These are phyloP conservation scores for Lycium barbarum DNA, from an alignment of 257 asterid species.

Conservation along the genomic window DNA sequence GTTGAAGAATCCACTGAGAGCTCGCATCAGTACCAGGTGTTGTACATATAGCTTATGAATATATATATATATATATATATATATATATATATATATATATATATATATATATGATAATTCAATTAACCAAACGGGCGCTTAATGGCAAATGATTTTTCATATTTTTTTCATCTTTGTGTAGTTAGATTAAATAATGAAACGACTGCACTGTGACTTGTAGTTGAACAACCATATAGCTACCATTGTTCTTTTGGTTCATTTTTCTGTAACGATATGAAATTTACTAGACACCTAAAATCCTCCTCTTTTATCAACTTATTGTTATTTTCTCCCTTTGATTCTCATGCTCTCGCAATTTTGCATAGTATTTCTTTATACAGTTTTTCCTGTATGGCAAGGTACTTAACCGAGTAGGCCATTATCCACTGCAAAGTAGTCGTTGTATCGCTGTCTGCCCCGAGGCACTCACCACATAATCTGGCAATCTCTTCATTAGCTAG, in stretches of 20 bases:
- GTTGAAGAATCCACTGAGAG: constrained; percentile 14
- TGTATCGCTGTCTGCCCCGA: constrained; percentile 33
- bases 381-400: constrained; percentile 33
- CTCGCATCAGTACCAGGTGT: not conserved
- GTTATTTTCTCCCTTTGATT: not conserved
- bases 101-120: too few relatives aligned
- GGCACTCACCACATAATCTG: constrained; percentile 34
- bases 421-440: constrained; percentile 39
- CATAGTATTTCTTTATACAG: constrained; percentile 31
- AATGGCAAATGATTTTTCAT: too few relatives aligned
- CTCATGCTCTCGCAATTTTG: not conserved
- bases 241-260: too few relatives aligned
- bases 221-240: too few relatives aligned
- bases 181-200: too few relatives aligned
- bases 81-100: too few relatives aligned
- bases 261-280: too few relatives aligned
- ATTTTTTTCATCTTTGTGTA: too few relatives aligned
- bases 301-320: constrained; percentile 27
- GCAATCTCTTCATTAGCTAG: constrained; percentile 30
- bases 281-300: not conserved
- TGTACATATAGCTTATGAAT: too few relatives aligned
- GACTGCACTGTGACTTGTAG: too few relatives aligned
- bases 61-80: too few relatives aligned
- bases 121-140: too few relatives aligned
- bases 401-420: constrained; percentile 41